Evolutionary conservation across 495 filamentous ascomycete species (phyloP).

Genomic region (Xanthoparmelia taractica): DNA sequence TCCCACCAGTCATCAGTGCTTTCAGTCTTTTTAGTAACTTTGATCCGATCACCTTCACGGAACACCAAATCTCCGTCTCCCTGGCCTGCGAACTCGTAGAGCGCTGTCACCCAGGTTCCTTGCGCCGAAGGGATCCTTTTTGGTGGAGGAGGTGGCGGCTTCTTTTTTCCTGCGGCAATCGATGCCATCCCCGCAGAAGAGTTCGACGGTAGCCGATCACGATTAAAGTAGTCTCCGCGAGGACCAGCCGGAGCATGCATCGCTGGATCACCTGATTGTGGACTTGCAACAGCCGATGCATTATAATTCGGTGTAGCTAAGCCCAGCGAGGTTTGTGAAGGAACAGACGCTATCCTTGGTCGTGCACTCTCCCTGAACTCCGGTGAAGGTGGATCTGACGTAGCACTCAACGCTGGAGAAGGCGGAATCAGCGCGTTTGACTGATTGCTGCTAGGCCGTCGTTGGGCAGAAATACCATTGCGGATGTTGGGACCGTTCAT

Average conservation of each 20-base stretch:
- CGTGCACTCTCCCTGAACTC: conserved; percentile 20
- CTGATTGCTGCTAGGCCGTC: conserved; percentile 24
- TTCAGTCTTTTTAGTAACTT: conserved; percentile 72
- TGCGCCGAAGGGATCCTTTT: conserved; percentile 43
- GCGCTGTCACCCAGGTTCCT: conserved; percentile 64
- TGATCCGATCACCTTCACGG: conserved; percentile 75
- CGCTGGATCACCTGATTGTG: conserved; percentile 23
- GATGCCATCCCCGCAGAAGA: conserved; percentile 34
- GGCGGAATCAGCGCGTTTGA: conserved; percentile 27
- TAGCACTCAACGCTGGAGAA: conserved; percentile 26
- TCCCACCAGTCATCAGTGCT: conserved; percentile 95
- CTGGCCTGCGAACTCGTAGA: conserved; percentile 73
- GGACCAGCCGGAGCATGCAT: conserved; percentile 29
- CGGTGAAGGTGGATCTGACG: conserved; percentile 27
- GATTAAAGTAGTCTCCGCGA: conserved; percentile 47
- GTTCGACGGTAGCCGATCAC: conserved; percentile 33
- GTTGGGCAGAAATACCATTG: conserved; percentile 29
- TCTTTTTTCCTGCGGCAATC: conserved; percentile 47
- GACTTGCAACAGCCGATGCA: conserved; percentile 23
- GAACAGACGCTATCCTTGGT: conserved; percentile 23
- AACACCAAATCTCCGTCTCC: conserved; percentile 70
- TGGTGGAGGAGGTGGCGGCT: conserved; percentile 64
- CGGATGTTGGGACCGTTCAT: conserved; percentile 32
- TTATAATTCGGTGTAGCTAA: conserved; percentile 28
- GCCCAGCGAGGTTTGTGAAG: conserved; percentile 26